Conservation (phyloP, 257 asterid species). For the Craterostigma plantagineum region DNA sequence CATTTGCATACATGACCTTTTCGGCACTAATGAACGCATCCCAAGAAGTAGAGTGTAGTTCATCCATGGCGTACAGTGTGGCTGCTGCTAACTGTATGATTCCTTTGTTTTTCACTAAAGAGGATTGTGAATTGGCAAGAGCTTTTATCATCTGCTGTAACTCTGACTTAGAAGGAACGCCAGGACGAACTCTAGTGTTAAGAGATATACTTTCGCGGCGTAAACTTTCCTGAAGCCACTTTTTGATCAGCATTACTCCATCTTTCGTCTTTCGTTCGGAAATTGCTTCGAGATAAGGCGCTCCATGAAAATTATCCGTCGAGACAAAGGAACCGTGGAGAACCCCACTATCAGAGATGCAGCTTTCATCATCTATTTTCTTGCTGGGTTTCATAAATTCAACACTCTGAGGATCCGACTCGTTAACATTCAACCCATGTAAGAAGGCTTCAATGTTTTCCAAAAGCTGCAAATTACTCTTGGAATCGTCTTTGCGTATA, state of each 20-base stretch:
- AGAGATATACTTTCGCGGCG: slow-evolving; percentile 47
- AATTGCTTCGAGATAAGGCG: slow-evolving; percentile 73
- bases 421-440: no score
- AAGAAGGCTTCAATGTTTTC: slow-evolving; percentile 67
- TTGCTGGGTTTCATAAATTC: slow-evolving; percentile 30
- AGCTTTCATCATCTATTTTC: slow-evolving; percentile 26
- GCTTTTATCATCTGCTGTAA: slow-evolving; percentile 50
- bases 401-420: no score
- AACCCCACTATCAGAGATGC: no score
- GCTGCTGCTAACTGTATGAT: slow-evolving; percentile 80
- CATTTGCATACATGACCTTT: slow-evolving; percentile 79
- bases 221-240: slow-evolving; percentile 90
- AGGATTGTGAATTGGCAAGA: slow-evolving; percentile 45
- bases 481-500: slow-evolving; percentile 25
- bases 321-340: slow-evolving; percentile 73
- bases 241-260: slow-evolving; percentile 56
- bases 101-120: slow-evolving; percentile 56
- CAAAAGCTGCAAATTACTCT: slow-evolving; percentile 34
- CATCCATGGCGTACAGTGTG: slow-evolving; percentile 49
- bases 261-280: slow-evolving; percentile 78
- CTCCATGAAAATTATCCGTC: slow-evolving; percentile 62
- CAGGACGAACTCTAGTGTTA: slow-evolving; percentile 45
- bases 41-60: slow-evolving; percentile 49
- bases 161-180: slow-evolving; percentile 53
- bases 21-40: slow-evolving; percentile 88